Percentiles rank a stretch among this genome's conserved stretches.
phyloP scores from a whole-genome alignment of 257 asterid species.

The Coffea eugenioides region DNA sequence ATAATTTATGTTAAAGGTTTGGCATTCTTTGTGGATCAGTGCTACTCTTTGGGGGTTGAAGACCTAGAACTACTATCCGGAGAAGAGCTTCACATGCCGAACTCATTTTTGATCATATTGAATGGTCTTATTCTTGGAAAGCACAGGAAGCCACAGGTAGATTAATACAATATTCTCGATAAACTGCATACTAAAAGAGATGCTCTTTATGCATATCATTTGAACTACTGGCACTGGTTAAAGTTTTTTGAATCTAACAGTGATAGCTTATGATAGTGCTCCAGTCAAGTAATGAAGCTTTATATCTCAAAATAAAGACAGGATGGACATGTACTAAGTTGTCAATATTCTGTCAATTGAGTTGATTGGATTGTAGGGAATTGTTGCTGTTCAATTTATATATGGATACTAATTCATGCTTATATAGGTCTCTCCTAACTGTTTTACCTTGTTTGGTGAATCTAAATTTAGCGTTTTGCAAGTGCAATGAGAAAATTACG shows the following conservation, averaged over 20 bases:
- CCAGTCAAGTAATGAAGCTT: not conserved
- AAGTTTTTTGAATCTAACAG: not conserved
- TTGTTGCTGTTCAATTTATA: not conserved
- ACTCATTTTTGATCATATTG: conserved; percentile 66
- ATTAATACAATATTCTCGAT: not conserved
- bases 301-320: not conserved
- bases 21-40: conserved; percentile 44
- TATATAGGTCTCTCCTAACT: not conserved
- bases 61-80: conserved; percentile 78
- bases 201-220: not conserved
- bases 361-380: not conserved
- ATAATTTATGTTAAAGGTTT: conserved; percentile 4
- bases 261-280: not conserved
- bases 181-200: not conserved
- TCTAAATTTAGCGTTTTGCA: conserved; percentile 59
- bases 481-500: conserved; percentile 74
- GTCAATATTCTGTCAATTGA: not conserved
- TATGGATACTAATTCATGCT: not conserved
- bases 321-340: not conserved
- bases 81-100: conserved; percentile 90
- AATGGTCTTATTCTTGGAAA: conserved; percentile 97
- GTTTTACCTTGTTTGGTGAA: not conserved
- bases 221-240: not conserved
- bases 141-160: conserved; percentile 79
- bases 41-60: conserved; percentile 80